Conservation (phyloP, 2,329 filamentous ascomycete genomes). For the Fusarium cyanostomum region DNA sequence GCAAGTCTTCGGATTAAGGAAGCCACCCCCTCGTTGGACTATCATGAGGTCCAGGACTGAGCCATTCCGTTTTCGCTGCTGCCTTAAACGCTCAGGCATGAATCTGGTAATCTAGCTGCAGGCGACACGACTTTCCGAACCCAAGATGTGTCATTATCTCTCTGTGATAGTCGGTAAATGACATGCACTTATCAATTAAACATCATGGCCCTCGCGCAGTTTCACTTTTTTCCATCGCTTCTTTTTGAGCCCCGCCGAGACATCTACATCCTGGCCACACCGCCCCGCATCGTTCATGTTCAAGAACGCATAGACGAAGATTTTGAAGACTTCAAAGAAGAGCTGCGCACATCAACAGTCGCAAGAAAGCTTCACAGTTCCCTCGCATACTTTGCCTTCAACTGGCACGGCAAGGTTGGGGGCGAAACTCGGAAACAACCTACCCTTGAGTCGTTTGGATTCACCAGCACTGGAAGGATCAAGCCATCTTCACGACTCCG, state of each 20-base stretch:
- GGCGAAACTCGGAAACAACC: rapidly evolving
- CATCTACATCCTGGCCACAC: background rate
- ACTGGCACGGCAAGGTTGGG: background rate
- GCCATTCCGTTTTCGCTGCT: no score
- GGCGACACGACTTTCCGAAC: no score
- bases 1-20: no score
- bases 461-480: background rate
- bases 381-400: background rate
- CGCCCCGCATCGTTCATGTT: background rate
- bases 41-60: no score
- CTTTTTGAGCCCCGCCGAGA: background rate
- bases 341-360: background rate
- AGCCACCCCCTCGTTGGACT: no score
- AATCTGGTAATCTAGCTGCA: no score
- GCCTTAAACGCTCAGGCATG: no score
- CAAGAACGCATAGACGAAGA: background rate
- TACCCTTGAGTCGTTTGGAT: background rate
- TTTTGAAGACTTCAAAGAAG: background rate
- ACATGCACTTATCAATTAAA: no score
- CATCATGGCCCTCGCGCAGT: background rate
- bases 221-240: background rate
- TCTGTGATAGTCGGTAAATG: no score
- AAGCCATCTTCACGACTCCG: background rate
- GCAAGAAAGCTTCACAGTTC: background rate
- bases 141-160: no score